These are phyloP conservation scores for Oryza glaberrima DNA, from an alignment of 176 grass and related monocot genomes.

Conservation along the genomic window DNA sequence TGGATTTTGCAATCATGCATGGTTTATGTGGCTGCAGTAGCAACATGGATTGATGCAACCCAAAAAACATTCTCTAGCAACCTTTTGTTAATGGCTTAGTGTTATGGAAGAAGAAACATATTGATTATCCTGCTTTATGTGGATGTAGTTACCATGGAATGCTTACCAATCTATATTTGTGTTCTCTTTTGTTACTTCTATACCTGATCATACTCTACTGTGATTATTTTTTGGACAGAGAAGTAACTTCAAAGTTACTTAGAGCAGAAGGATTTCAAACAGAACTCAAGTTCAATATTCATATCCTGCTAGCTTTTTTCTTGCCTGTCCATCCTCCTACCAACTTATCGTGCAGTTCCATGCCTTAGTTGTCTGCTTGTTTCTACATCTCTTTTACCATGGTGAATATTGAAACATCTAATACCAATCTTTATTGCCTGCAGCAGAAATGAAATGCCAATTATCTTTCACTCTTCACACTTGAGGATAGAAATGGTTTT, in stretches of 20 bases:
- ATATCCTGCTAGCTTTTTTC: constrained; percentile 12
- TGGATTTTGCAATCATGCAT: constrained; percentile 14
- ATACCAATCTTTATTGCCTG: constrained; percentile 22
- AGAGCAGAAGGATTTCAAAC: constrained; percentile 1
- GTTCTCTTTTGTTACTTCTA: constrained; percentile 13
- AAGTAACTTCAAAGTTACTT: constrained; percentile 19
- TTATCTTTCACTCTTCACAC: background rate
- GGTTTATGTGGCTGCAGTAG: constrained; percentile 21
- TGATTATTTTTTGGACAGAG: background rate
- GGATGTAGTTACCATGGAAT: background rate
- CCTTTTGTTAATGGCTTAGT: background rate
- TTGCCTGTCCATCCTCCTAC: constrained; percentile 17
- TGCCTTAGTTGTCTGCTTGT: background rate
- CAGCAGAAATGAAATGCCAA: background rate
- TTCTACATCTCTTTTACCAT: background rate
- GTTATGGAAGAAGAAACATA: background rate
- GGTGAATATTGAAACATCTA: constrained; percentile 10
- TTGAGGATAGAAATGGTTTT: background rate
- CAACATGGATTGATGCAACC: background rate
- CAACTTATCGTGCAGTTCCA: background rate
- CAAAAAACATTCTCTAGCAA: background rate
- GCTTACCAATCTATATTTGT: background rate
- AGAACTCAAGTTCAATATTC: background rate
- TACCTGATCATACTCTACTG: background rate
- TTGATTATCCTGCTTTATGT: background rate